These are phyloP conservation scores for Xylariaceae sp. DNA, from an alignment of 2,329 filamentous ascomycete species.

Conservation along the genomic window DNA sequence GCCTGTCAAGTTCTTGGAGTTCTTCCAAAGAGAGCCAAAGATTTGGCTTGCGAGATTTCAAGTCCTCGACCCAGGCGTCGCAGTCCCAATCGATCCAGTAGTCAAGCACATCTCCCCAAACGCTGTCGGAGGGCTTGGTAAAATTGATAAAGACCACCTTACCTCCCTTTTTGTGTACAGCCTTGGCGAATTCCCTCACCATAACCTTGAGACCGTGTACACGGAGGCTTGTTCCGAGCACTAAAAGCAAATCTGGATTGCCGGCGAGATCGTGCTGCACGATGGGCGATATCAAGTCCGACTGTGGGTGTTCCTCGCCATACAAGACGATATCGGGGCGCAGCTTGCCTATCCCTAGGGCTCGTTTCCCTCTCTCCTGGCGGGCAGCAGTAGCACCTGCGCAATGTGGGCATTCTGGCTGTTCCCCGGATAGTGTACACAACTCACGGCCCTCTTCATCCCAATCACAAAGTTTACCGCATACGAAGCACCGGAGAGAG, in stretches of 20 bases:
- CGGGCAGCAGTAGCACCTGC: conserved; percentile 60
- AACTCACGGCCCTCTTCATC: conserved; percentile 54
- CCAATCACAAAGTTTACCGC: conserved; percentile 57
- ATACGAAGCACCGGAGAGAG: conserved; percentile 62
- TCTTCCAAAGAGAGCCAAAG: conserved; percentile 55
- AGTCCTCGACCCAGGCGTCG: conserved; percentile 67
- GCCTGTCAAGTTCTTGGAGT: conserved; percentile 39
- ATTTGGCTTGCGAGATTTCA: conserved; percentile 56
- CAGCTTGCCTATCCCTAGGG: conserved; percentile 64
- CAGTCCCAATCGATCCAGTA: conserved; percentile 75
- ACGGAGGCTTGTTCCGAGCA: conserved; percentile 68
- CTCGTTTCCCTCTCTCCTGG: conserved; percentile 64
- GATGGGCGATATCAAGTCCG: conserved; percentile 65
- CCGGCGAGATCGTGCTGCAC: conserved; percentile 65
- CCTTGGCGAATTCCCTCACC: conserved; percentile 68
- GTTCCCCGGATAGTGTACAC: conserved; percentile 60
- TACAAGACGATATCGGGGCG: conserved; percentile 73
- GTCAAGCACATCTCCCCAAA: conserved; percentile 71
- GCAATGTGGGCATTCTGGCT: conserved; percentile 67
- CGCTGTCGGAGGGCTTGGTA: conserved; percentile 68
- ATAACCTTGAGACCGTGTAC: conserved; percentile 71
- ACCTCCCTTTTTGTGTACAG: conserved; percentile 65
- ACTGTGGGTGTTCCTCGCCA: conserved; percentile 69
- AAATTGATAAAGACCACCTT: conserved; percentile 73
- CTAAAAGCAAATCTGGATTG: conserved; percentile 64